Conservation (phyloP, 164 flowering plant genomes). For the Kalanchoe fedtschenkoi region DNA sequence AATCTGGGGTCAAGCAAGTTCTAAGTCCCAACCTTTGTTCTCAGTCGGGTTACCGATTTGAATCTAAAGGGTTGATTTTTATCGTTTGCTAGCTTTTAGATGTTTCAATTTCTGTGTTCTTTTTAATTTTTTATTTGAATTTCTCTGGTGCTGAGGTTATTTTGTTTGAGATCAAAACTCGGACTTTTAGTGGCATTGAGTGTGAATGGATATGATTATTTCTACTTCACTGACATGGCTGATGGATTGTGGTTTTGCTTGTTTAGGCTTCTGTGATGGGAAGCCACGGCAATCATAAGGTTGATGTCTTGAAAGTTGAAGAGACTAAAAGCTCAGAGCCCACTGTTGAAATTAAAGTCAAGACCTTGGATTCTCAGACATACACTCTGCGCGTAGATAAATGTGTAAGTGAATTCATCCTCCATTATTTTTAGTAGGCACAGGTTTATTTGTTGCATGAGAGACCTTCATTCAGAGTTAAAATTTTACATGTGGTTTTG, state of each 20-base stretch:
- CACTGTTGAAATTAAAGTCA: slow-evolving; percentile 77
- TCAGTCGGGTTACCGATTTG: no score
- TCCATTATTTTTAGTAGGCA: background rate
- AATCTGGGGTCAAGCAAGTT: no score
- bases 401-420: slow-evolving; percentile 30
- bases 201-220: background rate
- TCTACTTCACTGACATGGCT: background rate
- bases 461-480: background rate
- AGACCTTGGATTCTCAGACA: slow-evolving; percentile 83
- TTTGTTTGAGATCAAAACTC: no score
- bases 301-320: slow-evolving; percentile 16
- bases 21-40: no score
- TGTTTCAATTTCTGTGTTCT: background rate
- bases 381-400: slow-evolving; percentile 79
- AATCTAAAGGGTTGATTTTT: background rate
- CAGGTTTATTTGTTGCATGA: background rate
- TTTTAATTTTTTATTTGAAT: background rate
- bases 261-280: slow-evolving; percentile 29
- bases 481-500: no score
- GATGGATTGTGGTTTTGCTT: background rate
- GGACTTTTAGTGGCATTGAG: background rate
- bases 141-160: no score
- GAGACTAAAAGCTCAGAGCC: slow-evolving; percentile 49
- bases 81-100: no score
- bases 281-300: slow-evolving; percentile 29